Conservation (phyloP, 2,329 filamentous ascomycete genomes). For the Teratosphaeriaceae sp. region DNA sequence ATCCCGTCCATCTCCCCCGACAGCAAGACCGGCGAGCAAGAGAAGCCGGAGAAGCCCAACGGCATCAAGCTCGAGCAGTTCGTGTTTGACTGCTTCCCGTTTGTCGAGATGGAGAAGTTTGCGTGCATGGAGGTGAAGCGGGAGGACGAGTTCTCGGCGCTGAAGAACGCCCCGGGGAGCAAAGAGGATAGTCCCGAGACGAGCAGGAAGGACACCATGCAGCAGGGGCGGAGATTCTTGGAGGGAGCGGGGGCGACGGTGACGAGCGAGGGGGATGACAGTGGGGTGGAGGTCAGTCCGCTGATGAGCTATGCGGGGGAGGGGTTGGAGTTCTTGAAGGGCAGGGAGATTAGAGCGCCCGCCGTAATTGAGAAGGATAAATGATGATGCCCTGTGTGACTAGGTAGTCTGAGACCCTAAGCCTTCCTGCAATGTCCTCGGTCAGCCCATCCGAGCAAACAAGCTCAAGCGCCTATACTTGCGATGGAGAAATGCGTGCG, state of each 20-base stretch:
- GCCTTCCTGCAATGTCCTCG: too few relatives aligned
- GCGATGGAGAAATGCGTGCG: too few relatives aligned
- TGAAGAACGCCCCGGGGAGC: slow-evolving; percentile 84
- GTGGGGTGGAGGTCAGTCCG: slow-evolving; percentile 84
- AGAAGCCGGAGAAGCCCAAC: slow-evolving; percentile 93
- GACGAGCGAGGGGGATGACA: slow-evolving; percentile 53
- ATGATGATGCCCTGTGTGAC: background rate
- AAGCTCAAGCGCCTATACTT: too few relatives aligned
- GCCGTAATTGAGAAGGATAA: slow-evolving; percentile 56
- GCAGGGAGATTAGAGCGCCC: slow-evolving; percentile 54
- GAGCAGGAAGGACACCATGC: slow-evolving; percentile 82
- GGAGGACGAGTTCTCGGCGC: slow-evolving; percentile 94
- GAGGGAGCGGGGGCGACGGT: slow-evolving; percentile 71
- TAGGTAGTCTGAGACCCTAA: too few relatives aligned
- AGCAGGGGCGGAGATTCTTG: slow-evolving; percentile 81
- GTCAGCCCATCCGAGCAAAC: too few relatives aligned
- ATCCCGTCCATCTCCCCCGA: slow-evolving; percentile 69
- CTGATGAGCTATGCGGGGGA: slow-evolving; percentile 79
- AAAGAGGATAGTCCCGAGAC: slow-evolving; percentile 93
- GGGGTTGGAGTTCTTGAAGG: slow-evolving; percentile 55
- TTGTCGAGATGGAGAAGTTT: slow-evolving; percentile 79
- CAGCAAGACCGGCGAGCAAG: slow-evolving; percentile 64
- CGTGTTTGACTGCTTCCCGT: slow-evolving; percentile 96
- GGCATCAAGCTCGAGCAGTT: slow-evolving; percentile 99
- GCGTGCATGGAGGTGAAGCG: slow-evolving; percentile 93